Evolutionary conservation across 352 stramenopile genomes (phyloP), one percentile per base, ranked within the genome.

Genomic region (Phytophthora foliorum): DNA sequence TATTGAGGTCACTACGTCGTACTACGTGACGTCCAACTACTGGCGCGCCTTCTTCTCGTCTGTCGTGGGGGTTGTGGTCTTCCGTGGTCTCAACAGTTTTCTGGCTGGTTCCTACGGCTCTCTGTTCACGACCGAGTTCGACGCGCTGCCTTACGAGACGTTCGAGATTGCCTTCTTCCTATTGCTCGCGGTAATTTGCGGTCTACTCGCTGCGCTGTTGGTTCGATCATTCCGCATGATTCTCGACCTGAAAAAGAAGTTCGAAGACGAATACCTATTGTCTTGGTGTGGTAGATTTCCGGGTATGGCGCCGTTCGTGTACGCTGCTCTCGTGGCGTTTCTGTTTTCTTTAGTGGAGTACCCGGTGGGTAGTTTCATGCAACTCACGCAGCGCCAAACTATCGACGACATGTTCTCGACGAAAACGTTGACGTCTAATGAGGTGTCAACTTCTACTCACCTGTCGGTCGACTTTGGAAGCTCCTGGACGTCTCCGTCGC

Each of bases 1-100:
- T 58, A 91, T 94, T 32, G 86, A 94, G 57, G 88, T 95, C 53
- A 98, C 92, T 0, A 90, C 83, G 31, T 92, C 86, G 29, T 92
- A 91, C 69, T 98, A 97, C 80, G 83, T 95, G 61, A 92, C 88
- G 39, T 88, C 79, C 45, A 97, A 96, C 69, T 95, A 97, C 63
- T 96, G 90, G 81, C 83, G 87, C n/a, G 88, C 86, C 4, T 97
- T 98, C 76, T 94, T 98, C 63, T 90, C 84, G 24, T 94, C 91
- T 10, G 81, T 98, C 16, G 86, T 92, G 13, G 86, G 88, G 21
- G 89, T 93, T 31, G 80, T 98, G 10, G 84, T 96, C 22, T 97
- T 97, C 58, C 87, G 88, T 39, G 75, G 75, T 34, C 81, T 96
- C 45, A 91, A 90, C 58, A 84, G 72, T 48, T 56, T 91, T 36